Conservation (phyloP, 371 early-diverging fungal genomes). For the Dinochytrium kinnereticum region DNA sequence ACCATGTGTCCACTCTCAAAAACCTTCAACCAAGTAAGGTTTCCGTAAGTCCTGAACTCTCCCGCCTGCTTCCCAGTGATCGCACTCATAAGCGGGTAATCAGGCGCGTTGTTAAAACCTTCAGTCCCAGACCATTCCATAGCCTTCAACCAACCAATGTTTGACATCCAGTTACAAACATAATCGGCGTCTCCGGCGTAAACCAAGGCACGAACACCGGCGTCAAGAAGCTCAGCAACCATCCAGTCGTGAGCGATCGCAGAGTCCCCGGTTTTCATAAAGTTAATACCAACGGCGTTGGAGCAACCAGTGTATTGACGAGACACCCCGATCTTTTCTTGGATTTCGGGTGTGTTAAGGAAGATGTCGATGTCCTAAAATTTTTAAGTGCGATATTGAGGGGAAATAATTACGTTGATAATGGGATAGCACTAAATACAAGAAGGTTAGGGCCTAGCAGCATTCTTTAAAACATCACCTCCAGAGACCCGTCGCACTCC, state of each 20-base stretch:
- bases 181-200: constrained; percentile 83
- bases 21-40: constrained; percentile 81
- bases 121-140: constrained; percentile 82
- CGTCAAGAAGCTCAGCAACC: constrained; percentile 78
- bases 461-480: background rate
- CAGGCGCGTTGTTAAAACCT: constrained; percentile 69
- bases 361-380: constrained; percentile 64
- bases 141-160: constrained; percentile 86
- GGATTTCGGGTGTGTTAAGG: constrained; percentile 81
- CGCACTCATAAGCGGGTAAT: constrained; percentile 59
- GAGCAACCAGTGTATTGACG: constrained; percentile 80
- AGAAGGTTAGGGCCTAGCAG: too few species aligned
- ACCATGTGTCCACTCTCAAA: constrained; percentile 93
- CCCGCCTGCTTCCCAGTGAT: constrained; percentile 64
- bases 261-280: constrained; percentile 85
- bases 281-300: constrained; percentile 75
- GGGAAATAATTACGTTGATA: background rate
- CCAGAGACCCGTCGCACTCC: constrained; percentile 57
- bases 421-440: background rate
- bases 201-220: constrained; percentile 78
- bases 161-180: constrained; percentile 89
- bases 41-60: constrained; percentile 69
- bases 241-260: constrained; percentile 82
- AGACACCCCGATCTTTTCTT: constrained; percentile 73
- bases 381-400: background rate